A percentile compares a stretch with the other conserved stretches of the same genome.
These are phyloP conservation scores for Pestalotiopsis sp. DNA, from an alignment of 2,329 filamentous ascomycete species.

Conservation along the genomic window DNA sequence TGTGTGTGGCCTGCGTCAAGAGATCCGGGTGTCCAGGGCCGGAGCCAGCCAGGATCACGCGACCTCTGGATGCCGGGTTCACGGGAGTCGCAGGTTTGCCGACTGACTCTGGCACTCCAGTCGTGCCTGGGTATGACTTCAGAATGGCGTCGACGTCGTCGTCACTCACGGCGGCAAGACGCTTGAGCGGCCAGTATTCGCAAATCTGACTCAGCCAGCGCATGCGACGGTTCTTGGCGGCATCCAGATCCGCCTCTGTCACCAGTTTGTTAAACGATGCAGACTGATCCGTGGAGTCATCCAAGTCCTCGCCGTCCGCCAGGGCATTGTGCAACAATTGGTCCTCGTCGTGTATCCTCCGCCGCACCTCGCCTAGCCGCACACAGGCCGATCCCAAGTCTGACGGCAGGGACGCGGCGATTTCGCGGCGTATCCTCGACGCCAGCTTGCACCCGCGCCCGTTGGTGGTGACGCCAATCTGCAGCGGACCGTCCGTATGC, in stretches of 20 bases:
- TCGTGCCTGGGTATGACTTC: conserved; percentile 61
- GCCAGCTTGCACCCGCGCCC: conserved; percentile 93
- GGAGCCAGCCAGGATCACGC: conserved; percentile 85
- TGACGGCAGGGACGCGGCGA: conserved; percentile 75
- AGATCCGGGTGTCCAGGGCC: conserved; percentile 93
- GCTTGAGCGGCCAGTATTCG: conserved; percentile 94
- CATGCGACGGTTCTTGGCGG: conserved; percentile 78
- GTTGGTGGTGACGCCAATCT: conserved; percentile 94
- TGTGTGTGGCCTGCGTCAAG: conserved; percentile 79
- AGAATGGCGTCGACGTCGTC: conserved; percentile 77
- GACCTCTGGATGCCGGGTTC: conserved; percentile 47
- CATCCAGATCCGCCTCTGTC: conserved; percentile 70
- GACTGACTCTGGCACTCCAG: conserved; percentile 15
- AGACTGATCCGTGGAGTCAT: conserved; percentile 72
- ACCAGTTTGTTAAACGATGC: conserved; percentile 85
- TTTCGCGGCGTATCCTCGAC: conserved; percentile 83
- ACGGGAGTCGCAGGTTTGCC: conserved; percentile 17
- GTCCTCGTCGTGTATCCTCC: conserved; percentile 75
- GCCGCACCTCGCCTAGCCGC: conserved; percentile 72
- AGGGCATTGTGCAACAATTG: conserved; percentile 38
- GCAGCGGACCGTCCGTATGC: conserved; percentile 85
- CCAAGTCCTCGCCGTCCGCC: conserved; percentile 43
- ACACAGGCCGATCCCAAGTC: conserved; percentile 77
- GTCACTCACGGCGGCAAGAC: conserved; percentile 78
- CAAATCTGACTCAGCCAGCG: conserved; percentile 95